Conservation (phyloP, 169 alveolate genomes). For the Cyclospora cayetanensis region DNA sequence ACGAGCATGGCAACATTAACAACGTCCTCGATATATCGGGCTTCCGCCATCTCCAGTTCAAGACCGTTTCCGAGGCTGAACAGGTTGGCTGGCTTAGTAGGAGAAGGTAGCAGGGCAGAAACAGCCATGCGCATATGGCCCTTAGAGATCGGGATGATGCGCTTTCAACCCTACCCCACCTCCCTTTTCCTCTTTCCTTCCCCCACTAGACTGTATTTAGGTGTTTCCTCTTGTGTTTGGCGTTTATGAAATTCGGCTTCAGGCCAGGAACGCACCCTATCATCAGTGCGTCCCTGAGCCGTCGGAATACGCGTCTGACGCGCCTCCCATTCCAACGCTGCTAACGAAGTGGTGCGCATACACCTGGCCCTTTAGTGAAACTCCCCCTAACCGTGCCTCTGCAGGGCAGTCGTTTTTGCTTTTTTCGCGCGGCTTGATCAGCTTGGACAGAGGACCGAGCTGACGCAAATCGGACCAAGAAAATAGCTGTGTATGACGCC, state of each 20-base stretch:
- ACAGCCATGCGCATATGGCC: not conserved
- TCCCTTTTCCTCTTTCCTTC: not conserved
- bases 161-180: too few species aligned
- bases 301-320: constrained; percentile 69
- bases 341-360: constrained; percentile 13
- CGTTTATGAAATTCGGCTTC: not conserved
- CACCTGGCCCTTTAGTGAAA: not conserved
- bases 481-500: constrained; percentile 11
- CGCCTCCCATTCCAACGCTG: constrained; percentile 67
- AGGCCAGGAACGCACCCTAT: constrained; percentile 57
- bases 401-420: not conserved
- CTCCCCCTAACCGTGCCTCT: not conserved
- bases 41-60: constrained; percentile 20
- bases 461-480: not conserved
- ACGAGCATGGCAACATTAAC: constrained; percentile 70
- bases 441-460: too few species aligned
- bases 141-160: too few species aligned
- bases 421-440: constrained; percentile 1
- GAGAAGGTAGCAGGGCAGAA: not conserved
- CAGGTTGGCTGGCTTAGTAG: constrained; percentile 44
- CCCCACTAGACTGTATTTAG: not conserved
- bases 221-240: not conserved
- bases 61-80: not conserved
- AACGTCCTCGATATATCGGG: constrained; percentile 65
- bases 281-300: constrained; percentile 68